phyloP scores from a whole-genome alignment of 345 rosid genomes.

The Eucalyptus curtisii region DNA sequence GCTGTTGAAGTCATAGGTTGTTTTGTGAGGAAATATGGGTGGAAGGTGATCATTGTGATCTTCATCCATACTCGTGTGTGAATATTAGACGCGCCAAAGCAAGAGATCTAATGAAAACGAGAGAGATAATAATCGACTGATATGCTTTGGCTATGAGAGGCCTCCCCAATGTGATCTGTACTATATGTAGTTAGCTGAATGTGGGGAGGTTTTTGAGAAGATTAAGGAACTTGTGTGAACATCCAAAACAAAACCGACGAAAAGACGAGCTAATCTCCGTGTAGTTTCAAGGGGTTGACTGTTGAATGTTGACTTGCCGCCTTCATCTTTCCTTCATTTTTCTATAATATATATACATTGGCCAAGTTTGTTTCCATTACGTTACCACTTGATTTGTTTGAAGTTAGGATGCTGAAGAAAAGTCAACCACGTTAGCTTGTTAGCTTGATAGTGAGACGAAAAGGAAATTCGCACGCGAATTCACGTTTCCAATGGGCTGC shows the following conservation, averaged over 20 bases:
- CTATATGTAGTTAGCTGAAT: background rate
- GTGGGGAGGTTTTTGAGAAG: background rate
- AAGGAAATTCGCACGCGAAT: background rate
- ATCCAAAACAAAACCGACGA: background rate
- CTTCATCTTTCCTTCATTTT: background rate
- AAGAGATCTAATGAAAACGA: background rate
- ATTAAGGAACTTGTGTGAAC: background rate
- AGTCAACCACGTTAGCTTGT: background rate
- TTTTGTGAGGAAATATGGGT: background rate
- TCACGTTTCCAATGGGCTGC: background rate
- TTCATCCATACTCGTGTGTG: background rate
- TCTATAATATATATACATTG: background rate
- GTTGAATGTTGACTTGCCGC: constrained; percentile 10
- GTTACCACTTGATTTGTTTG: background rate
- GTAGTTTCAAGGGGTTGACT: constrained; percentile 3
- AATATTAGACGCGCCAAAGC: background rate
- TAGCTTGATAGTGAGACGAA: background rate
- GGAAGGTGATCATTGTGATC: background rate
- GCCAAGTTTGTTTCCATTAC: background rate
- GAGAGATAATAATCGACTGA: background rate
- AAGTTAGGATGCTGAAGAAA: background rate
- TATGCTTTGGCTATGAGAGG: background rate
- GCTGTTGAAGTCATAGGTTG: constrained; percentile 6
- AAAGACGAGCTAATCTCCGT: background rate
- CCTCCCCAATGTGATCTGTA: background rate